These are phyloP conservation scores for Neofusicoccum cordaticola DNA, from an alignment of 2,329 filamentous ascomycete species.

Conservation along the genomic window DNA sequence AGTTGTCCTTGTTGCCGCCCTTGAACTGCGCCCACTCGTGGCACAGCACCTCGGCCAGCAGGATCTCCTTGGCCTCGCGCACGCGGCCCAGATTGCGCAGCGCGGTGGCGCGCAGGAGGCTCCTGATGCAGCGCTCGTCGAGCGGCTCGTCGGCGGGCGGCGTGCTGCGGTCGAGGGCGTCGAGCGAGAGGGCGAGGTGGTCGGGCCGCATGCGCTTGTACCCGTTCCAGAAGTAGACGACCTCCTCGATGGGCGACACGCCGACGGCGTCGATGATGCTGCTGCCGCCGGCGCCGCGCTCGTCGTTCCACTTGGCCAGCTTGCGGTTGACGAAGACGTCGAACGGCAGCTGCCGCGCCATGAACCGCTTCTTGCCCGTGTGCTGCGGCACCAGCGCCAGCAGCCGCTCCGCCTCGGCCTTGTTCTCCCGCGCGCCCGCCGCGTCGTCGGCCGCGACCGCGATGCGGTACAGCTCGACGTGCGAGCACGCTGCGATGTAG, in stretches of 20 bases:
- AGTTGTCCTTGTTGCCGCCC: slow-evolving; percentile 64
- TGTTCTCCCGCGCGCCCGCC: slow-evolving; percentile 21
- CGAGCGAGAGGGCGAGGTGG: slow-evolving; percentile 63
- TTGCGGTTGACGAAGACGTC: slow-evolving; percentile 83
- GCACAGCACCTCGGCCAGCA: slow-evolving; percentile 62
- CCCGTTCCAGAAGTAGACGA: slow-evolving; percentile 93
- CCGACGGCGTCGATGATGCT: slow-evolving; percentile 78
- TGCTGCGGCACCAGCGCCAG: slow-evolving; percentile 69
- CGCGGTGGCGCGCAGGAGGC: slow-evolving; percentile 65
- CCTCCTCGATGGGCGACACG: slow-evolving; percentile 78
- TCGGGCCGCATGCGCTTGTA: slow-evolving; percentile 71
- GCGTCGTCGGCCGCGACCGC: slow-evolving; percentile 34
- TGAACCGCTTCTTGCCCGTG: slow-evolving; percentile 82
- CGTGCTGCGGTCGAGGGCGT: slow-evolving; percentile 49
- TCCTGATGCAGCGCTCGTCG: slow-evolving; percentile 64
- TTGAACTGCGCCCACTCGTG: slow-evolving; percentile 57
- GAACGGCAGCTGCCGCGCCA: slow-evolving; percentile 85
- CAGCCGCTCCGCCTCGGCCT: slow-evolving; percentile 58
- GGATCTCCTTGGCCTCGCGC: slow-evolving; percentile 62
- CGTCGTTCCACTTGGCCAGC: slow-evolving; percentile 71
- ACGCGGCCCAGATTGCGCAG: slow-evolving; percentile 62
- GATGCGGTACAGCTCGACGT: slow-evolving; percentile 78
- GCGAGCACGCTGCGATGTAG: slow-evolving; percentile 76
- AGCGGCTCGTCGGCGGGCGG: slow-evolving; percentile 38
- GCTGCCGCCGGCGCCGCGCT: slow-evolving; percentile 62